Evolutionary conservation across 2,329 filamentous ascomycete genomes (phyloP), one percentile per base, ranked within the genome.

Genomic region (Ceratocystis huliohia): DNA sequence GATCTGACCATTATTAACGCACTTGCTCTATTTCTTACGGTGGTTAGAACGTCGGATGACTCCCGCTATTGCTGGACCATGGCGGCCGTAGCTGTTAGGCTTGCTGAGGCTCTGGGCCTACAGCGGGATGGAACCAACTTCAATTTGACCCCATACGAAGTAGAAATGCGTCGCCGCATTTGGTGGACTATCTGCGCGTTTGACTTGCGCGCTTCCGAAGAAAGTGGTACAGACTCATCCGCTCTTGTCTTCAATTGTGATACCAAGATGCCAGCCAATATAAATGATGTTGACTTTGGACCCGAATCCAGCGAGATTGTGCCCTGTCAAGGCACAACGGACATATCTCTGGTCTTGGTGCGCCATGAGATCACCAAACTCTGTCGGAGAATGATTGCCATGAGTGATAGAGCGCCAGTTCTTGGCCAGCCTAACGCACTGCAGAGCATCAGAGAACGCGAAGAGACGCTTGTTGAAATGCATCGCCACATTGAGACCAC

Each of bases 121-220:
- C 84, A 87, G 70, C 78, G 82, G 4, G 83, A 86, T 64, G 78
- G 78, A 10, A 74, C 75, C 3, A 73, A 77, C 59, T 77, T 85
- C 46, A 78, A 77, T 0, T 74, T 87, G 3, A 76, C 79, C 0
- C 80, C 82, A 0, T 85, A 83, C 67, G 83, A 87, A 66, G 78
- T 79, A 0, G 83, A 87, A 71, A 80, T 86, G 73, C 77, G 84
- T 46, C 77, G 84, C 25, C 77, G 85, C 1, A 72, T 86, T 0
- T 87, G 84, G 81, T 86, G 82, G 78, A 76, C 80, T n/a, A 77
- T 87, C 8, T 75, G 84, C 50, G 75, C 80, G 2, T 75, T 86
- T 0, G 85, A 88, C 69, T 73, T 81, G 2, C 78, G 81, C 7
- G 77, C 80, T 0, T 78, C 81, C 2, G 82, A 85, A 68, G 80